A percentile compares a stretch with the other conserved stretches of the same genome.
Conservation (phyloP, 495 filamentous ascomycete genomes). For the Xeromyces bisporus region DNA sequence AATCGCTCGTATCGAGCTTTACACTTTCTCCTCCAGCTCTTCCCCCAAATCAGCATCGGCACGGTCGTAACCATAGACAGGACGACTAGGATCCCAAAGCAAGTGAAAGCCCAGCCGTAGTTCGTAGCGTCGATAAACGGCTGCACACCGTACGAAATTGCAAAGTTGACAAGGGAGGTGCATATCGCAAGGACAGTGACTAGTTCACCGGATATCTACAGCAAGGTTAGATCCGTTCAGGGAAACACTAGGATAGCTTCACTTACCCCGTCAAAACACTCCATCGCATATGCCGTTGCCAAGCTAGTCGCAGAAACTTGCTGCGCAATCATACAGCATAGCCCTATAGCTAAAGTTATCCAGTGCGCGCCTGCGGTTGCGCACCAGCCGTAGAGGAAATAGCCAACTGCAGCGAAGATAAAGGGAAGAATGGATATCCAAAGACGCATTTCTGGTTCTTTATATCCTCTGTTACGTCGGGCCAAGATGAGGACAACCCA, state of each 20-base stretch:
- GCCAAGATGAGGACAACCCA: conserved; percentile 14
- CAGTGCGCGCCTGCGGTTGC: conserved; percentile 15
- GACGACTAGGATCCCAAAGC: conserved; percentile 11
- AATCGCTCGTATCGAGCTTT: conserved; percentile 13
- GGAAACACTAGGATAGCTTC: background rate
- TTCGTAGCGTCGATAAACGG: conserved; percentile 15
- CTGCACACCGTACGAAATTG: conserved; percentile 18
- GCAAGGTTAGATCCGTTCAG: background rate
- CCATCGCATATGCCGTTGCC: conserved; percentile 25
- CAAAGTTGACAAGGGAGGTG: conserved; percentile 17
- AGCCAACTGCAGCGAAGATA: conserved; percentile 14
- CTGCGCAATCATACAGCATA: conserved; percentile 21
- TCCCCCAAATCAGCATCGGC: conserved; percentile 15
- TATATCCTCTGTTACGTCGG: conserved; percentile 16
- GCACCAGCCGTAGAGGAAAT: conserved; percentile 20
- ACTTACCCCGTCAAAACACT: conserved; percentile 18
- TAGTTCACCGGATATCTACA: conserved; percentile 10
- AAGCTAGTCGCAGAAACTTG: conserved; percentile 20
- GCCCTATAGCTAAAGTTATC: conserved; percentile 16
- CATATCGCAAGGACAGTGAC: conserved; percentile 19
- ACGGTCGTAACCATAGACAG: conserved; percentile 7
- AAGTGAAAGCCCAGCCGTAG: conserved; percentile 18
- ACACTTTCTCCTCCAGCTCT: conserved; percentile 13
- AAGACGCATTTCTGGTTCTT: conserved; percentile 21
- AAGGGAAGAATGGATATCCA: conserved; percentile 13